phyloP scores from a whole-genome alignment of 257 asterid species.

The Buddleja alternifolia region DNA sequence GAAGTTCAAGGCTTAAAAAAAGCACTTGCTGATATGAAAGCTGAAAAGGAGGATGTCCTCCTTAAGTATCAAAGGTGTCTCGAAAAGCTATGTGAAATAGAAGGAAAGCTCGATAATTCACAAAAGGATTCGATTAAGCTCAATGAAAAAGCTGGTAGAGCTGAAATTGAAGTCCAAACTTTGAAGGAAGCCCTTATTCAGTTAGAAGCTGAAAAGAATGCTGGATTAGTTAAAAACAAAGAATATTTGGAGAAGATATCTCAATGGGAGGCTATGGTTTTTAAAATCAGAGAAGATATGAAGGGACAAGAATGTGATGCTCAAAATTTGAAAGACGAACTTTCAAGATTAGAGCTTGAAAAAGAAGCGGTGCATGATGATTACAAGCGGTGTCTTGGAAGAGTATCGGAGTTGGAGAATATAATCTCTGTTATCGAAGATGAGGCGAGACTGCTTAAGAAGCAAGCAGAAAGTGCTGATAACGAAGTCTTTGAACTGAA shows the following conservation, averaged over 20 bases:
- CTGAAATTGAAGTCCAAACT: constrained; percentile 68
- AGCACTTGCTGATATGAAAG: constrained; percentile 56
- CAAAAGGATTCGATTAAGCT: constrained; percentile 55
- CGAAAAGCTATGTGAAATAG: constrained; percentile 54
- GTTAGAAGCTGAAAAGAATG: constrained; percentile 66
- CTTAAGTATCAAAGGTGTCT: constrained; percentile 67
- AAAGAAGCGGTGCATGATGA: constrained; percentile 45
- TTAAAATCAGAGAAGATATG: constrained; percentile 50
- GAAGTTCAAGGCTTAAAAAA: constrained; percentile 63
- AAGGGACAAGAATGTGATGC: constrained; percentile 58
- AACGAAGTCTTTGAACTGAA: constrained; percentile 59
- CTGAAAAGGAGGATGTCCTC: constrained; percentile 65
- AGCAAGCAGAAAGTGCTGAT: constrained; percentile 68
- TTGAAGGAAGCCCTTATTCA: constrained; percentile 66
- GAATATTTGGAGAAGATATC: constrained; percentile 55
- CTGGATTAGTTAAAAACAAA: constrained; percentile 49
- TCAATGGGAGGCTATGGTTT: constrained; percentile 50
- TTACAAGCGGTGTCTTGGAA: constrained; percentile 49
- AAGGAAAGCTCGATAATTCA: constrained; percentile 62
- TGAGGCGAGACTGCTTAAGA: constrained; percentile 47
- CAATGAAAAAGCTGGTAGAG: constrained; percentile 55
- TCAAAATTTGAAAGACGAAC: constrained; percentile 52
- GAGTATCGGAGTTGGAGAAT: constrained; percentile 61
- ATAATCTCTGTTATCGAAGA: constrained; percentile 47
- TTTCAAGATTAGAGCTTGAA: constrained; percentile 59